Percentiles rank a stretch among this genome's conserved stretches.
These are phyloP conservation scores for Phytophthora pinifolia DNA, from an alignment of 352 stramenopile species.

Conservation along the genomic window DNA sequence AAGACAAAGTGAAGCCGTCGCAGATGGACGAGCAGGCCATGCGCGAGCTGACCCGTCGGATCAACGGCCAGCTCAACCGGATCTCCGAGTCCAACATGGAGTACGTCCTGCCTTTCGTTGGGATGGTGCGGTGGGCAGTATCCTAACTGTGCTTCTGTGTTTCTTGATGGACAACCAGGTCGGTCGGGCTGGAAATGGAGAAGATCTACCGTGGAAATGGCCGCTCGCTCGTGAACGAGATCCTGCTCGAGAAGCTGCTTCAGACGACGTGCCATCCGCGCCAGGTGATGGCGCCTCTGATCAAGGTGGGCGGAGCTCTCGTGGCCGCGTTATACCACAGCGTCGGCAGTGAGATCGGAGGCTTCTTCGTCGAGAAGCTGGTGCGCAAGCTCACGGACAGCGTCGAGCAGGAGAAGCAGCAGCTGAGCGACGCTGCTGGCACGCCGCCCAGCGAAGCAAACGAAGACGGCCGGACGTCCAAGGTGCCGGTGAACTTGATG, in stretches of 20 bases:
- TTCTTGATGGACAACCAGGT: slow-evolving; percentile 29
- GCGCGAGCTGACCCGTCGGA: slow-evolving; percentile 63
- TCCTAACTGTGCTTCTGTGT: not conserved
- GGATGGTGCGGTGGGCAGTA: too few species aligned
- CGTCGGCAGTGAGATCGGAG: slow-evolving; percentile 74
- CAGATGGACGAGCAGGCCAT: slow-evolving; percentile 76
- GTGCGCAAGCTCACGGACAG: slow-evolving; percentile 56
- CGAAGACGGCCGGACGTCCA: slow-evolving; percentile 41
- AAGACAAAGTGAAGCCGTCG: slow-evolving; percentile 33
- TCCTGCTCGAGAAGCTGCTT: slow-evolving; percentile 71
- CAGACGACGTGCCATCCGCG: slow-evolving; percentile 62
- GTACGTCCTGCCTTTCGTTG: slow-evolving; percentile 23
- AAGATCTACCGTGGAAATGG: slow-evolving; percentile 74
- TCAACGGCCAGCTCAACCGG: slow-evolving; percentile 91
- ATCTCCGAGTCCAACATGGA: slow-evolving; percentile 93
- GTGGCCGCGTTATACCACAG: slow-evolving; percentile 76
- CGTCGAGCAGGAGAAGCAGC: slow-evolving; percentile 39
- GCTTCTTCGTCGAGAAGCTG: slow-evolving; percentile 83
- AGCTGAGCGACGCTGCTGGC: slow-evolving; percentile 16
- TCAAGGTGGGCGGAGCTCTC: slow-evolving; percentile 70
- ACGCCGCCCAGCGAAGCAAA: slow-evolving; percentile 21
- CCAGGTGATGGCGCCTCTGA: slow-evolving; percentile 78
- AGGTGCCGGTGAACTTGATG: slow-evolving; percentile 79
- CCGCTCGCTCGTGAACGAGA: slow-evolving; percentile 71
- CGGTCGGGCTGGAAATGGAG: slow-evolving; percentile 77